These are phyloP conservation scores for Pholiota conissans DNA, from an alignment of 768 basidiomycete species.

Conservation along the genomic window DNA sequence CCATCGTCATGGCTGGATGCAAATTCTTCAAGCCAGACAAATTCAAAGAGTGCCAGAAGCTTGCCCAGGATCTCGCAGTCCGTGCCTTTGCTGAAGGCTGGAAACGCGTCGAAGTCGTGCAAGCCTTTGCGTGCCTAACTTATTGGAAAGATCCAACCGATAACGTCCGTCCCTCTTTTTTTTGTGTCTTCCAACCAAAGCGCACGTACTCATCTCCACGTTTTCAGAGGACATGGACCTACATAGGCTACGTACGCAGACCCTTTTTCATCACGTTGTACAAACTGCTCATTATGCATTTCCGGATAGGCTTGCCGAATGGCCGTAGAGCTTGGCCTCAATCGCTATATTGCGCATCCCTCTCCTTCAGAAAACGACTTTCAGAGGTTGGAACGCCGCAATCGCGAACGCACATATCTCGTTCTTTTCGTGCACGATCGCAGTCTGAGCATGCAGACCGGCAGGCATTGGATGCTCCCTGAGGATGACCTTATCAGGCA, in stretches of 20 bases:
- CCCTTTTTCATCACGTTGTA: constrained; percentile 9
- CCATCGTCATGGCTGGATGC: constrained; percentile 79
- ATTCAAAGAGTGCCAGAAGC: constrained; percentile 66
- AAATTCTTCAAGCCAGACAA: constrained; percentile 77
- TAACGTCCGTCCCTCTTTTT: constrained; percentile 46
- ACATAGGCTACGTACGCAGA: constrained; percentile 75
- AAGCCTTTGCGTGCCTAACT: constrained; percentile 85
- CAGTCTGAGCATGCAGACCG: constrained; percentile 84
- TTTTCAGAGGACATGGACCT: constrained; percentile 77
- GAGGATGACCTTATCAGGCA: constrained; percentile 80
- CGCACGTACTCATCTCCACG: constrained; percentile 12
- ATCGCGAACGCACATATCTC: constrained; percentile 83
- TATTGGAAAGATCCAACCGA: constrained; percentile 92
- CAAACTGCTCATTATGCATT: constrained; percentile 12
- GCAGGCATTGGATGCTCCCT: constrained; percentile 85
- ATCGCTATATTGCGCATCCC: constrained; percentile 61
- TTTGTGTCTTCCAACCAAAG: constrained; percentile 8
- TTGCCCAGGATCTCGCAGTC: constrained; percentile 74
- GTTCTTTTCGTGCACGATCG: constrained; percentile 87
- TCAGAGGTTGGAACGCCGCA: constrained; percentile 73
- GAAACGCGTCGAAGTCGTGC: constrained; percentile 84
- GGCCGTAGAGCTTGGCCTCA: constrained; percentile 82
- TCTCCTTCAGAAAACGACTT: constrained; percentile 61
- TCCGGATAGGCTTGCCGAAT: constrained; percentile 85
- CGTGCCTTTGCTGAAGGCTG: constrained; percentile 77